Conservation (phyloP, 164 flowering plant species). For the Magnolia officinalis region DNA sequence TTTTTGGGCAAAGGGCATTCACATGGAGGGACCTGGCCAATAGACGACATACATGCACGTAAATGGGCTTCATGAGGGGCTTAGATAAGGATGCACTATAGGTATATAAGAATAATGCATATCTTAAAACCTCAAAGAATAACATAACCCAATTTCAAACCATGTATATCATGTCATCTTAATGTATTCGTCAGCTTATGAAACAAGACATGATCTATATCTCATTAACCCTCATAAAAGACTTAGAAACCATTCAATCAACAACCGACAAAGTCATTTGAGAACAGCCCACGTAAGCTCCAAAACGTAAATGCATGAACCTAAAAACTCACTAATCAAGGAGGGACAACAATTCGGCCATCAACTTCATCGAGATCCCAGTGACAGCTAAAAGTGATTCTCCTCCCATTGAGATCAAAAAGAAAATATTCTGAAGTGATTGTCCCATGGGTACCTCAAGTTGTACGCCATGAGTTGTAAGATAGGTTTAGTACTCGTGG, state of each 20-base stretch:
- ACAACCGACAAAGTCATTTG: not conserved
- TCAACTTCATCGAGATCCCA: conserved; percentile 75
- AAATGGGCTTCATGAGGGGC: too few relatives aligned
- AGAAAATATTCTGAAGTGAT: not conserved
- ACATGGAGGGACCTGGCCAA: too few relatives aligned
- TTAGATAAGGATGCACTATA: not conserved
- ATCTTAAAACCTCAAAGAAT: not conserved
- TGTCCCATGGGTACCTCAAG: too few relatives aligned
- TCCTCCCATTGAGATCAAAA: conserved; percentile 46
- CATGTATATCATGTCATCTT: not conserved
- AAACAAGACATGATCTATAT: not conserved
- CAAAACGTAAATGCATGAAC: not conserved
- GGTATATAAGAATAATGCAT: not conserved
- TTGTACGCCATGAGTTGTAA: too few relatives aligned
- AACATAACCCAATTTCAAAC: too few relatives aligned
- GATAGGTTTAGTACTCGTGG: too few relatives aligned
- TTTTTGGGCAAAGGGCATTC: too few relatives aligned
- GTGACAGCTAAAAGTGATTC: conserved; percentile 57
- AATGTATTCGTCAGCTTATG: not conserved
- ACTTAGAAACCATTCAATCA: not conserved
- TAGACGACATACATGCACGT: too few relatives aligned
- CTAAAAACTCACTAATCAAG: not conserved
- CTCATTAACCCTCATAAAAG: not conserved
- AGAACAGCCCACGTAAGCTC: not conserved
- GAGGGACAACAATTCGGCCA: conserved; percentile 34